Base-by-base conservation (phyloP, 257 asterid genomes). In the Fraxinus cuspidata region DNA sequence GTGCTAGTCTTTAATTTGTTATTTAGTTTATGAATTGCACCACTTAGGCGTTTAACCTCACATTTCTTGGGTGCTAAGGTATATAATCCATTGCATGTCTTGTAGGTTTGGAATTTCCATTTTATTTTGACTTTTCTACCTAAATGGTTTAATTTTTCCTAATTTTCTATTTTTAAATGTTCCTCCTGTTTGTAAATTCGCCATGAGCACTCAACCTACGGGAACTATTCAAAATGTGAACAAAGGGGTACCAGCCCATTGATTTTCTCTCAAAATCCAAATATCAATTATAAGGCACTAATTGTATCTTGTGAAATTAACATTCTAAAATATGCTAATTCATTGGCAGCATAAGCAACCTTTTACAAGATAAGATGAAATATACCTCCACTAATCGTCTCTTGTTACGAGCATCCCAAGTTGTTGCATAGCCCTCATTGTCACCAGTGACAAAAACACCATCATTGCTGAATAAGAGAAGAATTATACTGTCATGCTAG, bases 371-470 rank as follows among this genome's bases (percentile, higher is more conserved):
- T 66, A 84, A 67, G 75, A 77, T 71, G 19, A 78, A 49, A 34
- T 42, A 72, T 88, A 90, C 97, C 96, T 92, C 94, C 83, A 77
- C 35, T 71, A 91, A 74, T 70, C 97, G 90, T 82, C 83, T 95
- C 85, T 79, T 90, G 81, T 82, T 84, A 72, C 74, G 87, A 84
- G 91, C 86, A 87, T 92, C 96, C 99, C 99, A 94, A 29, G 85
- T 70, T 74, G 81, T 80, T 78, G 87, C 93, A 74, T 90, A 81
- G 72, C 99, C 99, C 19, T 91, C 92, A 63, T 88, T 82, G 83
- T 94, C 97, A 38, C 97, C 97, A 38, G 96, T 91, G 44, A 85
- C 92, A 75, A 92, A 88, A 77, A 88, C 78, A 66, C 92, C 90
- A 37, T 67, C 32, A 68, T 66, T 13, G 78, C 97, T 92, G 91